phyloP scores from a whole-genome alignment of 192 early-diverging fungal genomes.

The Podila clonocystis region DNA sequence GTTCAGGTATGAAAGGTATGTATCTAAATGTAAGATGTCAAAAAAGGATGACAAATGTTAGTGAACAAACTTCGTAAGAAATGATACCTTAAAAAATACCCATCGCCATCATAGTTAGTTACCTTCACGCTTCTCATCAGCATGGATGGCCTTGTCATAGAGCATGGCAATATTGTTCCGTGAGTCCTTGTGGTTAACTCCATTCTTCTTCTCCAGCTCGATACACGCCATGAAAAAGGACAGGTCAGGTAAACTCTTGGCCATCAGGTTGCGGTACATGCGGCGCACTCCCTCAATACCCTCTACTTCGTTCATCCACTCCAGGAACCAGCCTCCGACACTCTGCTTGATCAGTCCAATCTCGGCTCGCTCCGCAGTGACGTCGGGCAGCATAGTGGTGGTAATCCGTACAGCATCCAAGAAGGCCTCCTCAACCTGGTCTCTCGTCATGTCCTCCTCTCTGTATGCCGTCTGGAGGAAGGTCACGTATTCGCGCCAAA shows the following conservation, averaged over 20 bases:
- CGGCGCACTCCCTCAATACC: conserved; percentile 60
- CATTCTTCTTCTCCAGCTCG: conserved; percentile 60
- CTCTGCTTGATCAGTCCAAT: conserved; percentile 59
- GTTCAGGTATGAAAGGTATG: conserved; percentile 52
- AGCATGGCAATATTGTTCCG: conserved; percentile 38
- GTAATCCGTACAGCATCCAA: conserved; percentile 59
- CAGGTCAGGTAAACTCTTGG: conserved; percentile 67
- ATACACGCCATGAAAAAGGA: conserved; percentile 71
- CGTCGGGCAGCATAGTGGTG: conserved; percentile 59
- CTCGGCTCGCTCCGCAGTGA: conserved; percentile 57
- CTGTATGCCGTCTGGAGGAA: conserved; percentile 50
- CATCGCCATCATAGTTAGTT: not conserved
- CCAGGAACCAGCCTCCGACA: conserved; percentile 63
- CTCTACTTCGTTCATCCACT: conserved; percentile 60
- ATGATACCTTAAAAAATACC: not conserved
- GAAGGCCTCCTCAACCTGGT: conserved; percentile 53
- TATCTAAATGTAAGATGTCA: conserved; percentile 31
- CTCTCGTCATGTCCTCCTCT: conserved; percentile 41
- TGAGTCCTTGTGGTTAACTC: conserved; percentile 6
- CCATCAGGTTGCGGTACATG: conserved; percentile 58
- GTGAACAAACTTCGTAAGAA: not conserved
- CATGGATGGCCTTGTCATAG: conserved; percentile 56
- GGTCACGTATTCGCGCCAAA: conserved; percentile 63
- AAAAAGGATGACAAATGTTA: not conserved
- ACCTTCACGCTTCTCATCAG: conserved; percentile 60